Base-by-base conservation (phyloP, 148 eudicot species). In the Rhododendron simsii region DNA sequence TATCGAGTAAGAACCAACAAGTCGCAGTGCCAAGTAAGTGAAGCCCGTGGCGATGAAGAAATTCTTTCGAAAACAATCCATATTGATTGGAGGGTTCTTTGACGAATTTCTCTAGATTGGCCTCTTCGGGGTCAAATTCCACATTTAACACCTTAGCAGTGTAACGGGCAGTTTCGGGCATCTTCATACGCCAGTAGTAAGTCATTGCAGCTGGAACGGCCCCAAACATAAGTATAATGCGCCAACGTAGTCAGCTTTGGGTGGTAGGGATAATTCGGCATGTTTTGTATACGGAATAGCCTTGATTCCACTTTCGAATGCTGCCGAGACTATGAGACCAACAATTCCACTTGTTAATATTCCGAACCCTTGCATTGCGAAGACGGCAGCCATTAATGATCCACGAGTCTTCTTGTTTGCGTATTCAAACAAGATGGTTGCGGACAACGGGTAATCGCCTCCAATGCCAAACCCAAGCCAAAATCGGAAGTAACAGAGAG, bases 91-190 rank as follows among this genome's bases (percentile, higher is more conserved):
- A 73, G 1, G 77, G 81, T 50, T 80, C 85, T 80, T 79, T 48
- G 11, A 63, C 71, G 12, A 53, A 4, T 41, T 81, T 83, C 80
- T 83, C 88, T 0, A 85, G 75, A 37, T 89, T 91, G 20, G 87
- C 88, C 18, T 85, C 89, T 13, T 95, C 93, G 0, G 93, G 90
- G 20, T 88, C 89, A 1, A 92, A 53, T 0, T 95, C 93, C 0
- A 93, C 91, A 4, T 88, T 89, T 44, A 95, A 81, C 33, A 95
- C 98, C 69, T 88, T 92, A 0, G 95, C 95, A 0, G 98, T 94
- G 87, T 93, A 93, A 16, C 95, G 91, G n/a, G 94, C 94, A 3
- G 95, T 92, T 50, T 93, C 94, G 4, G 94, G 95, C 95, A 93
- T 93, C 89, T 94, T 93, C 98, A 92, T 92, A 20, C 98, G 95